Conservation (phyloP, 1,284 basidiomycete genomes). For the Phellinidium pouzarii region DNA sequence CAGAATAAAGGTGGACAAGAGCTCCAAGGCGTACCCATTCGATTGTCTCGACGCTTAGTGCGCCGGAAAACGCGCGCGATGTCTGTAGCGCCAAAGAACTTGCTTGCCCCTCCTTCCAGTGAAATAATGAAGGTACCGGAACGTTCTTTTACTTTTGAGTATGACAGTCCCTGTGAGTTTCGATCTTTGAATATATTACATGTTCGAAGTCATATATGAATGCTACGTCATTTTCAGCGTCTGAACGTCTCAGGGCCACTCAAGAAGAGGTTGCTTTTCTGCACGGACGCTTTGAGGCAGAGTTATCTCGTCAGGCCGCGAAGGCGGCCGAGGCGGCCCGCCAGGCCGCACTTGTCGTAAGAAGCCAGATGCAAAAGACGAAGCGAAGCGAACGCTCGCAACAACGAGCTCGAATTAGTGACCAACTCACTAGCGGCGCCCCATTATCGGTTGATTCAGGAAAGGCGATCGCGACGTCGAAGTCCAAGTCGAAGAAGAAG, state of each 20-base stretch:
- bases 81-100: conserved; percentile 10
- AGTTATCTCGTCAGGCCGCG: conserved; percentile 59
- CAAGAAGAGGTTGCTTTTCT: conserved; percentile 59
- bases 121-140: conserved; percentile 35
- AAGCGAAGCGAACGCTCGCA: conserved; percentile 38
- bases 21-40: conserved; percentile 25
- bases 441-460: conserved; percentile 12
- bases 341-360: conserved; percentile 34
- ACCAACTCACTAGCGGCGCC: conserved; percentile 17
- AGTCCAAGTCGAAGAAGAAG: conserved; percentile 70
- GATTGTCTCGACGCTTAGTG: conserved; percentile 27
- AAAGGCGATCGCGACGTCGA: conserved; percentile 22
- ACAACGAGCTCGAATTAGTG: conserved; percentile 28
- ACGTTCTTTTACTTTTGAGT: conserved; percentile 51
- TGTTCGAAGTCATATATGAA: conserved; percentile 6
- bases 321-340: conserved; percentile 49
- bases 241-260: conserved; percentile 58
- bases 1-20: conserved; percentile 23
- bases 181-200: conserved; percentile 23
- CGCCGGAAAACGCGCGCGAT: conserved; percentile 27
- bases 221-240: conserved; percentile 39
- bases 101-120: conserved; percentile 5
- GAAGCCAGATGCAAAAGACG: conserved; percentile 25
- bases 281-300: conserved; percentile 61
- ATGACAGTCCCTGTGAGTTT: conserved; percentile 63